Conservation (phyloP, 2,329 filamentous ascomycete species). For the Myriosclerotinia curreyana region DNA sequence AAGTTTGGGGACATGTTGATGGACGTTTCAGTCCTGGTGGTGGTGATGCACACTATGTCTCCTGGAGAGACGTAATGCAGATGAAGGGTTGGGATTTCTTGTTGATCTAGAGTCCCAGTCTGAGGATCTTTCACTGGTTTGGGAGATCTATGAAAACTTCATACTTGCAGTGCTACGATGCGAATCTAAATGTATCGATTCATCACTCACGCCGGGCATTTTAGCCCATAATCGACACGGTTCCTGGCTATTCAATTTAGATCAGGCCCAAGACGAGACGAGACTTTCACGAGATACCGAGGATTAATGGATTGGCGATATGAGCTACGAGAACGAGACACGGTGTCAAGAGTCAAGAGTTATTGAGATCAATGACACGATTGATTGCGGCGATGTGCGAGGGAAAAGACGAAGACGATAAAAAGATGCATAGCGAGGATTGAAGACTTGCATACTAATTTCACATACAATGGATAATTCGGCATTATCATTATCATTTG, state of each 20-base stretch:
- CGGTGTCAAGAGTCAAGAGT: not conserved
- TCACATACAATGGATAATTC: slow-evolving; percentile 6
- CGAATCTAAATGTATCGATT: slow-evolving; percentile 1
- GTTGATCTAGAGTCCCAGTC: slow-evolving; percentile 61
- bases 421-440: slow-evolving; percentile 14
- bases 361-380: slow-evolving; percentile 14
- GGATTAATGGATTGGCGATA: slow-evolving; percentile 12
- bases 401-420: slow-evolving; percentile 3
- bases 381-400: not conserved
- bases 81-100: slow-evolving; percentile 90
- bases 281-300: slow-evolving; percentile 6
- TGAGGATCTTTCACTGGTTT: slow-evolving; percentile 29
- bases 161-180: slow-evolving; percentile 19
- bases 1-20: slow-evolving; percentile 78
- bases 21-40: slow-evolving; percentile 43
- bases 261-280: not conserved
- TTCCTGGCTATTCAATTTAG: not conserved
- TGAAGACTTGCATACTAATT: slow-evolving; percentile 7
- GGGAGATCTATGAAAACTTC: slow-evolving; percentile 26
- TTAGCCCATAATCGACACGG: not conserved
- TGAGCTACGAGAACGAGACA: slow-evolving; percentile 19
- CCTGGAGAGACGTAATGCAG: slow-evolving; percentile 94
- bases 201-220: slow-evolving; percentile 14
- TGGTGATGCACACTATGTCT: slow-evolving; percentile 62
- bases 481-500: slow-evolving; percentile 15